Evolutionary conservation across 768 basidiomycete species (phyloP), one percentile per base, ranked within the genome.

Genomic region (Daedaleopsis nitida): DNA sequence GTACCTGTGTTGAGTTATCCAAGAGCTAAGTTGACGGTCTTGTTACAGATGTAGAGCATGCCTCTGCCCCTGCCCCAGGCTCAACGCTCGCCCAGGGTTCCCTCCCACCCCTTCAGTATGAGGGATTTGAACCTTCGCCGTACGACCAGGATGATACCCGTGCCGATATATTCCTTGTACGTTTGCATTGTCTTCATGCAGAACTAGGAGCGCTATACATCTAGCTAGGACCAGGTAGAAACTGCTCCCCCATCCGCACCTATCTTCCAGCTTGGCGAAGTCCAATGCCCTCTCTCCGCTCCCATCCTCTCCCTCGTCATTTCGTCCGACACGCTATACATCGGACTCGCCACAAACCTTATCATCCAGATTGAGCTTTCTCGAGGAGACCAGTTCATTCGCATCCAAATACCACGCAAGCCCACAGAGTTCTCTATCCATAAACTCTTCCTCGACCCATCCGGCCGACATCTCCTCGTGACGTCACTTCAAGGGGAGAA

Each of bases 391-490:
- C 91, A 94, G 69, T 87, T 98, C 50, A 76, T 91, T 64, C 90
- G 89, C 69, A 82, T 98, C 13, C 87, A 81, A 49, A 87, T 92
- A 60, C 86, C 86, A 4, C 82, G 86, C 60, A 92, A 91, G 72
- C 81, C 84, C 1, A 76, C 80, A n/a, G 91, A 94, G 62, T 83
- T 92, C 79, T 79, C 82, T 9, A 86, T 98, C 50, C 77, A 89
- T 78, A 89, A 89, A 70, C 75, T 98, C 55, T 98, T 95, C 76
- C 84, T 92, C 71, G 96, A 98, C 73, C 96, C 96, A 14, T 91
- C 94, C 0, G 96, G 96, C 5, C 82, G 91, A 37, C 97, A 98
- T 76, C 83, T 96, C 52, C 75, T 98, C 44, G 81, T 96, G 55
- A 92, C 93, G 0, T 95, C 94, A 10, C 79, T 78, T 13, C 86